Evolutionary conservation across 768 basidiomycete species (phyloP).

Genomic region (Mycena polygramma): DNA sequence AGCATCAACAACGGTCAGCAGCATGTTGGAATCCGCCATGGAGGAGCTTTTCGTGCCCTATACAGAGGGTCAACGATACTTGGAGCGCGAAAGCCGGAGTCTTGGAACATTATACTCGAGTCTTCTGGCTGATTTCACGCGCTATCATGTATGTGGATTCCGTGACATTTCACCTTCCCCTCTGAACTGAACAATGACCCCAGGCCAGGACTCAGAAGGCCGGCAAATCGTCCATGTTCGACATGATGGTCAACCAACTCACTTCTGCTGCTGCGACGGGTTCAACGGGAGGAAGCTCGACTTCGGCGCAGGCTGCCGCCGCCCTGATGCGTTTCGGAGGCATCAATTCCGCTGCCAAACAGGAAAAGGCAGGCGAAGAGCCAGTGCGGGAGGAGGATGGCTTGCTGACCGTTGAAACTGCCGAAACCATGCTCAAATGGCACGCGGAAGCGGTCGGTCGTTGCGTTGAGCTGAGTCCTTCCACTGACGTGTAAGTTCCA

Average conservation of each 20-base stretch:
- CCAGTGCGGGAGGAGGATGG: conserved; percentile 87
- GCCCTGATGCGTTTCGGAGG: conserved; percentile 92
- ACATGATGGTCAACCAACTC: conserved; percentile 92
- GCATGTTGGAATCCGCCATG: conserved; percentile 95
- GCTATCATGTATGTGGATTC: conserved; percentile 82
- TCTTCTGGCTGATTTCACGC: conserved; percentile 80
- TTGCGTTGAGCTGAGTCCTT: conserved; percentile 88
- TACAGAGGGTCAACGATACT: conserved; percentile 90
- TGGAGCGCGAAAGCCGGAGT: conserved; percentile 92
- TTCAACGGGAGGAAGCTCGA: conserved; percentile 67
- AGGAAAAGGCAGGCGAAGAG: conserved; percentile 74
- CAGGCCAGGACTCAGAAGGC: conserved; percentile 67
- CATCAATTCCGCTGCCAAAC: conserved; percentile 66
- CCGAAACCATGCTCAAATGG: conserved; percentile 96
- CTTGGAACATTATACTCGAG: conserved; percentile 83
- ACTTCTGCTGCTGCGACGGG: conserved; percentile 81
- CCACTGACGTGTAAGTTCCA: conserved; percentile 83
- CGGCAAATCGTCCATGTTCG: conserved; percentile 85
- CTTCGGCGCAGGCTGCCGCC: conserved; percentile 88
- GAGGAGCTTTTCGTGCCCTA: conserved; percentile 97
- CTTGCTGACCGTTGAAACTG: conserved; percentile 75
- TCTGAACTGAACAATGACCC: conserved; percentile 42
- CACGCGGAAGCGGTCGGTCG: conserved; percentile 97
- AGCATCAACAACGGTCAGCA: conserved; percentile 72
- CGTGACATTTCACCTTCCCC: conserved; percentile 9